Evolutionary conservation across 441 rosid species (phyloP).

Genomic region (Brassica balearica): DNA sequence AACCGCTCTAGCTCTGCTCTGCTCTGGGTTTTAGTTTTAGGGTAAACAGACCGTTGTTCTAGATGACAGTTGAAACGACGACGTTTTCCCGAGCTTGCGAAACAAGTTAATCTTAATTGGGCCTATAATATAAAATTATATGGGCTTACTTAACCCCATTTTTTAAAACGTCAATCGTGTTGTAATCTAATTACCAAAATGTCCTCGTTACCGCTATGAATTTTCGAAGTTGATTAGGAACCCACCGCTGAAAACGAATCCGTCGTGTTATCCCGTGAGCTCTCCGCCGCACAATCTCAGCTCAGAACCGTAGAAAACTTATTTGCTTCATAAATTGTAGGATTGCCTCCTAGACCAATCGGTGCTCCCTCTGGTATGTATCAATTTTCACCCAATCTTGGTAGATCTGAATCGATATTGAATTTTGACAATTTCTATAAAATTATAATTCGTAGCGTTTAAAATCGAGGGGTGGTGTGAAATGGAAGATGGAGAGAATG

Average conservation of each 20-base stretch:
- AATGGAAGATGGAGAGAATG: conserved; percentile 47
- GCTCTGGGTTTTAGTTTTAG: conserved; percentile 13
- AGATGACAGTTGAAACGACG: conserved; percentile 10
- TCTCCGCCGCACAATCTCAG: background rate
- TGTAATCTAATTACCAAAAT: background rate
- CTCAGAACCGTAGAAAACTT: background rate
- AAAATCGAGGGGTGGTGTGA: background rate
- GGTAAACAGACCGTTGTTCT: conserved; percentile 14
- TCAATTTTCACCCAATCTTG: background rate
- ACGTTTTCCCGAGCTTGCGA: background rate
- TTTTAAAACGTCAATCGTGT: background rate
- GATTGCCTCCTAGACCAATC: background rate
- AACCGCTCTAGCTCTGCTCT: background rate
- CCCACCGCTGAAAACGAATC: background rate
- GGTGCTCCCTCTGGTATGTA: background rate
- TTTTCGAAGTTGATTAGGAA: background rate
- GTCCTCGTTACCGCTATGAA: background rate
- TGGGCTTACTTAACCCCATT: background rate
- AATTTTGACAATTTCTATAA: background rate
- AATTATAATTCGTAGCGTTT: background rate
- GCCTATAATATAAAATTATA: background rate
- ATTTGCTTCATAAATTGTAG: background rate
- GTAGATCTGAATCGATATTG: background rate
- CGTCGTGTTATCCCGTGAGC: background rate
- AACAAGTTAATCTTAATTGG: background rate